A percentile compares a stretch with the other conserved stretches of the same genome.
Conservation (phyloP, 2,329 filamentous ascomycete species). For the Lachnellula hyalina region DNA sequence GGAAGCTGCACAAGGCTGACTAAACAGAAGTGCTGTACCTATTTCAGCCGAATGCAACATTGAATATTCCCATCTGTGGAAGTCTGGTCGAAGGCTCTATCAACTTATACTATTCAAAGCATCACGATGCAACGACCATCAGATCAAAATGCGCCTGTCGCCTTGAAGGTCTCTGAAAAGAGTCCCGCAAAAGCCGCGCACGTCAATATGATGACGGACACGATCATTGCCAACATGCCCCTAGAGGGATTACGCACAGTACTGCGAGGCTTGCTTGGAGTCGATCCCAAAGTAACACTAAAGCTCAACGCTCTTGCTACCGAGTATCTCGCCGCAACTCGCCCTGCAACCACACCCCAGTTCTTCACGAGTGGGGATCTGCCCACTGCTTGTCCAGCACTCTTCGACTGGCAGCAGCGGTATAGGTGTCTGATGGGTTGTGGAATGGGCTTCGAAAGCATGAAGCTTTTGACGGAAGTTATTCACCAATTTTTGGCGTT, state of each 20-base stretch:
- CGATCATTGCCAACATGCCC: slow-evolving; percentile 39
- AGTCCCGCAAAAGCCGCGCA: slow-evolving; percentile 31
- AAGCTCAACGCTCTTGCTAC: slow-evolving; percentile 31
- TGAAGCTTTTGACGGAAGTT: slow-evolving; percentile 17
- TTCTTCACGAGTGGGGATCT: slow-evolving; percentile 5
- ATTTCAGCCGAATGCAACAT: no score
- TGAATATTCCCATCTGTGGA: no score
- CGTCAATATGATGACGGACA: slow-evolving; percentile 44
- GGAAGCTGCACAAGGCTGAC: no score
- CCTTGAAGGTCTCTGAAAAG: background rate
- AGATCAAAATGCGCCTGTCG: no score
- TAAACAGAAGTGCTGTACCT: no score
- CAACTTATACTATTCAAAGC: no score
- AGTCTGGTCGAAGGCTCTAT: no score
- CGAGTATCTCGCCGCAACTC: slow-evolving; percentile 26
- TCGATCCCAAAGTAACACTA: slow-evolving; percentile 29
- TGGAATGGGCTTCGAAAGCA: slow-evolving; percentile 29
- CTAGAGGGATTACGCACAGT: slow-evolving; percentile 36
- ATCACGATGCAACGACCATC: no score
- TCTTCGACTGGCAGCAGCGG: slow-evolving; percentile 19
- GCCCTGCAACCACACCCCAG: slow-evolving; percentile 14
- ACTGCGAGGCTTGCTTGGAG: slow-evolving; percentile 30
- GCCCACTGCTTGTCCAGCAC: slow-evolving; percentile 3
- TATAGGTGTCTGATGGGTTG: slow-evolving; percentile 32
- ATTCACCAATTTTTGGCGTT: slow-evolving; percentile 9